phyloP scores from a whole-genome alignment of 1,139 yeast genomes.

The Hyphopichia burtonii region DNA sequence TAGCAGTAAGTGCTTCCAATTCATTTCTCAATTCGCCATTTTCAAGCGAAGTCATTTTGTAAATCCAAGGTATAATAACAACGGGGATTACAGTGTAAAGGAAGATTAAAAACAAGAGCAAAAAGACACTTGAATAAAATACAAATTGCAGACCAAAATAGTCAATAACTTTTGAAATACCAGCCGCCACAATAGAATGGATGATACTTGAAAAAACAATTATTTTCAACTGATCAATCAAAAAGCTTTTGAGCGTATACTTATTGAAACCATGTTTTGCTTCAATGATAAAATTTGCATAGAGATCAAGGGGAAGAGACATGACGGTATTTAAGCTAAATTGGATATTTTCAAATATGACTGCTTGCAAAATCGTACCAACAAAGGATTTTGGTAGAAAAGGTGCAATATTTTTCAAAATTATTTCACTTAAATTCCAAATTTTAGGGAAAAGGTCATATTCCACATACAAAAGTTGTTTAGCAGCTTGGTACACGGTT shows the following conservation, averaged over 20 bases:
- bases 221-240: background rate
- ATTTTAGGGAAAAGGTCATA: background rate
- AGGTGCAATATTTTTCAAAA: background rate
- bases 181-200: background rate
- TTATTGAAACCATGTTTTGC: background rate
- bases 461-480: background rate
- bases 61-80: constrained; percentile 2
- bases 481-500: background rate
- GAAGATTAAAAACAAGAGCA: background rate
- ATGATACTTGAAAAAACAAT: background rate
- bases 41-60: constrained; percentile 3
- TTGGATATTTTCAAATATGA: constrained; percentile 13
- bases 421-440: background rate
- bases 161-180: background rate
- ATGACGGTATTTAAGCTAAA: constrained; percentile 43
- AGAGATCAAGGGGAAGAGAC: background rate
- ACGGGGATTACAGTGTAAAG: constrained; percentile 2
- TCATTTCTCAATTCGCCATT: constrained; percentile 4
- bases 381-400: background rate
- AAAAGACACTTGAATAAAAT: background rate
- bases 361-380: background rate
- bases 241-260: background rate
- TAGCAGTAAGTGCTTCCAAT: background rate
- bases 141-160: background rate
- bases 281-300: background rate